Percentiles rank a stretch among this genome's conserved stretches.
phyloP scores from a whole-genome alignment of 805 yeast genomes.

The Ogataea henricii region DNA sequence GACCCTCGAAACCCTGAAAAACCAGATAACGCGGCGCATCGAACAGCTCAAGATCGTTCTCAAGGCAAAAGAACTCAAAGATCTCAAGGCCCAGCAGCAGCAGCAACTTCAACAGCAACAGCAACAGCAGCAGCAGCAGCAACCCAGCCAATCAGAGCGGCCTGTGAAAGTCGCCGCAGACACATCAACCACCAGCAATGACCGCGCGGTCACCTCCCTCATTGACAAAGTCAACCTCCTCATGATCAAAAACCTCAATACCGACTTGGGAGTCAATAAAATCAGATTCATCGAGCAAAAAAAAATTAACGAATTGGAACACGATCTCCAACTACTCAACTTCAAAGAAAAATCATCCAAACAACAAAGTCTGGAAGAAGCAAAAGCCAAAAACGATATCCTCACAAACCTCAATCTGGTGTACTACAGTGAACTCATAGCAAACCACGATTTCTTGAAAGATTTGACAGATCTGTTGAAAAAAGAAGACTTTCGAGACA shows the following conservation, averaged over 20 bases:
- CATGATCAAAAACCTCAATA: slow-evolving; percentile 29
- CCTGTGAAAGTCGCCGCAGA: too few relatives aligned
- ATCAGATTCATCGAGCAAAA: slow-evolving; percentile 29
- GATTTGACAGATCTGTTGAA: slow-evolving; percentile 17
- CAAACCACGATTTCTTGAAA: slow-evolving; percentile 31
- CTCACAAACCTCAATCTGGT: slow-evolving; percentile 30
- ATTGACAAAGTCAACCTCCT: slow-evolving; percentile 22
- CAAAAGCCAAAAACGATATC: slow-evolving; percentile 33
- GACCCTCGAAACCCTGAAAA: slow-evolving; percentile 24
- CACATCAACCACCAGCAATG: not conserved
- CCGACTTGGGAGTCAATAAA: slow-evolving; percentile 26
- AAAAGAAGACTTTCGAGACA: slow-evolving; percentile 11
- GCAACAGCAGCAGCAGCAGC: slow-evolving; percentile 6
- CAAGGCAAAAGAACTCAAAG: slow-evolving; percentile 14
- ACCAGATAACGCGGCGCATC: slow-evolving; percentile 28
- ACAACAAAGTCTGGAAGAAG: slow-evolving; percentile 25
- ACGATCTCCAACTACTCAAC: slow-evolving; percentile 32
- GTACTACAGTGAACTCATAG: slow-evolving; percentile 34
- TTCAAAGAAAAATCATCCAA: slow-evolving; percentile 29
- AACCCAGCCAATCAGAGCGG: too few relatives aligned
- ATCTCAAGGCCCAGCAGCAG: slow-evolving; percentile 11
- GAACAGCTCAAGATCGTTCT: slow-evolving; percentile 24
- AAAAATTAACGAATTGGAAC: slow-evolving; percentile 32
- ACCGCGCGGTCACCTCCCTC: slow-evolving; percentile 5
- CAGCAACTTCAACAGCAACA: slow-evolving; percentile 1